phyloP scores from a whole-genome alignment of 805 yeast genomes.

The Candida alai region DNA sequence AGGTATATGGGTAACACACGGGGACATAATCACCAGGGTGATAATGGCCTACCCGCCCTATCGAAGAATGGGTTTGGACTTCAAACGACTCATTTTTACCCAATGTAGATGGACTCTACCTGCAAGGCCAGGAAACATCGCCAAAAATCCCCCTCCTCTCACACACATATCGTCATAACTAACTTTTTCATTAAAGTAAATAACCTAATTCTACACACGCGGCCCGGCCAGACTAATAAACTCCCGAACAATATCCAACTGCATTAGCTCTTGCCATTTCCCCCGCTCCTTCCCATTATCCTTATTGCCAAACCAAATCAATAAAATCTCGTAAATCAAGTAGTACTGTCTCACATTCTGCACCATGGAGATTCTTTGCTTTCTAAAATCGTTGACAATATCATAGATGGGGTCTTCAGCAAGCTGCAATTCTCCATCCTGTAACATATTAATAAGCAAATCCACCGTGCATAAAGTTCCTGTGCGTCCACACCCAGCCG shows the following conservation, averaged over 20 bases:
- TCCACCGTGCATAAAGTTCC: conserved; percentile 59
- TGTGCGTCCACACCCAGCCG: conserved; percentile 96
- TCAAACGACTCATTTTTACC: too few relatives aligned
- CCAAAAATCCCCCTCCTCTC: too few relatives aligned
- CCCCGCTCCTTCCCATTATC: conserved; percentile 1
- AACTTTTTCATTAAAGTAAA: too few relatives aligned
- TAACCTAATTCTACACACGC: too few relatives aligned
- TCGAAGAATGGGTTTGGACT: too few relatives aligned
- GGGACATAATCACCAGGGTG: too few relatives aligned
- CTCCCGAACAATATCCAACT: conserved; percentile 11
- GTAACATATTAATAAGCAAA: conserved; percentile 23
- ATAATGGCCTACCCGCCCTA: too few relatives aligned
- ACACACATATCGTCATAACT: too few relatives aligned
- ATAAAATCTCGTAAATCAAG: conserved; percentile 43
- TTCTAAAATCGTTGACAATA: conserved; percentile 45
- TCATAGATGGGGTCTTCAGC: conserved; percentile 41
- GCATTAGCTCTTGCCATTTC: conserved; percentile 10
- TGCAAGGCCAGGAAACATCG: too few relatives aligned
- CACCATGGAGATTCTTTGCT: conserved; percentile 56
- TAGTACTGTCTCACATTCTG: conserved; percentile 54
- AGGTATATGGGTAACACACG: too few relatives aligned
- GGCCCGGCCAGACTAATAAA: conserved; percentile 7
- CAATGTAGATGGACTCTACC: too few relatives aligned
- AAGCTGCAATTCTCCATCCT: conserved; percentile 10
- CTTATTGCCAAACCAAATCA: conserved; percentile 16